Conservation (phyloP, 768 basidiomycete genomes). For the Auricularia sp. region DNA sequence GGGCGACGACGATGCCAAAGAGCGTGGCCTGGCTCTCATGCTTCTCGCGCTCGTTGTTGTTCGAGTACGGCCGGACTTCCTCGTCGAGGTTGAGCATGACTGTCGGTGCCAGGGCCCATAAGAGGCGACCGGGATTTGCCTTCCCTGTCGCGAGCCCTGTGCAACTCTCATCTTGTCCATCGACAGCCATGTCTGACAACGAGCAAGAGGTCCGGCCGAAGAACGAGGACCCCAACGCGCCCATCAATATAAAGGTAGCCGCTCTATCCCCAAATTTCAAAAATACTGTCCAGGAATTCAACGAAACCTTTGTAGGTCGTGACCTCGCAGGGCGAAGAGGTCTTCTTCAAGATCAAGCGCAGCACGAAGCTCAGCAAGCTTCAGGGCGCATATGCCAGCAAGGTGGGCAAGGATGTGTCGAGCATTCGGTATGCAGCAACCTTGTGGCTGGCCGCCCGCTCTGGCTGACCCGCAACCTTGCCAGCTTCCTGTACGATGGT, state of each 20-base stretch:
- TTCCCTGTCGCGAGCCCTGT: neutral
- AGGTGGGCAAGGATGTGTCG: slow-evolving; percentile 80
- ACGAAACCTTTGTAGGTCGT: slow-evolving; percentile 43
- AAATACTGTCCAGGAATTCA: neutral
- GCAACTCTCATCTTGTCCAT: neutral
- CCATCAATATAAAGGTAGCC: slow-evolving; percentile 73
- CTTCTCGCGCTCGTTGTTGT: slow-evolving; percentile 81
- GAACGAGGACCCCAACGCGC: slow-evolving; percentile 44
- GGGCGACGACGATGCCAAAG: slow-evolving; percentile 80
- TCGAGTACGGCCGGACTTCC: slow-evolving; percentile 81
- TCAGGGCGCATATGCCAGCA: slow-evolving; percentile 83
- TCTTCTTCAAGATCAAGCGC: slow-evolving; percentile 96
- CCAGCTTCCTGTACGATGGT: slow-evolving; percentile 88
- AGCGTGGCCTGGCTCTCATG: slow-evolving; percentile 81
- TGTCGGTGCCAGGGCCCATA: neutral
- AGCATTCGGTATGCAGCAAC: slow-evolving; percentile 65
- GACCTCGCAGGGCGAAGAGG: slow-evolving; percentile 69
- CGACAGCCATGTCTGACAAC: slow-evolving; percentile 42
- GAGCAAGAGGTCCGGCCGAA: slow-evolving; percentile 36
- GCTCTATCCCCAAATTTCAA: neutral
- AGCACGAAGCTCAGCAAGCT: slow-evolving; percentile 88
- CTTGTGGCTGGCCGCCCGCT: neutral
- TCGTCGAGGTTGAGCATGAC: slow-evolving; percentile 50
- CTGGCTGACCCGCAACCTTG: neutral
- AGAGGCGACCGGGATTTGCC: neutral